phyloP scores from a whole-genome alignment of 495 filamentous ascomycete species.

The Entonaema liquescens region DNA sequence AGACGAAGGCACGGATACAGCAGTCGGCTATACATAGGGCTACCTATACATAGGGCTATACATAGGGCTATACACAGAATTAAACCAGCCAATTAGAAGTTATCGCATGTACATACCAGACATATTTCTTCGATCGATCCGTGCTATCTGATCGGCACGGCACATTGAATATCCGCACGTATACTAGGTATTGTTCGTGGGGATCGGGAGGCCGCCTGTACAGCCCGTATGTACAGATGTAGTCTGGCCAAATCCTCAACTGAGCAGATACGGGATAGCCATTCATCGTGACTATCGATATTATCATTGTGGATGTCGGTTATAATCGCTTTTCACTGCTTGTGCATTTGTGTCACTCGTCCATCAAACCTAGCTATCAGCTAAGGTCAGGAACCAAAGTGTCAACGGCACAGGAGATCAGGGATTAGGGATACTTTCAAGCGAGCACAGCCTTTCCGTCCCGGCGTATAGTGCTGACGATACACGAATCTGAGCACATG shows the following conservation, averaged over 20 bases:
- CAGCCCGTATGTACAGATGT: background rate
- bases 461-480: constrained; percentile 28
- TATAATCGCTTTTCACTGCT: constrained; percentile 15
- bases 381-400: constrained; percentile 11
- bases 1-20: background rate
- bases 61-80: too few species aligned
- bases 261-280: background rate
- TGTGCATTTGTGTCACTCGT: background rate
- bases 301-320: constrained; percentile 5
- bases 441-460: constrained; percentile 27
- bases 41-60: too few species aligned
- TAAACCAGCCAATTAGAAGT: background rate
- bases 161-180: background rate
- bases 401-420: constrained; percentile 18
- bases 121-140: background rate
- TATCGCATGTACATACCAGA: background rate
- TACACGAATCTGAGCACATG: constrained; percentile 17
- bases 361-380: background rate
- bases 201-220: background rate
- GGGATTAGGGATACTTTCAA: constrained; percentile 9
- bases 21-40: background rate
- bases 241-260: background rate
- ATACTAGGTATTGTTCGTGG: background rate
- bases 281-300: background rate
- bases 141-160: background rate